Evolutionary conservation across 495 filamentous ascomycete species (phyloP).

Genomic region (Aspergillus incahuasiensis): DNA sequence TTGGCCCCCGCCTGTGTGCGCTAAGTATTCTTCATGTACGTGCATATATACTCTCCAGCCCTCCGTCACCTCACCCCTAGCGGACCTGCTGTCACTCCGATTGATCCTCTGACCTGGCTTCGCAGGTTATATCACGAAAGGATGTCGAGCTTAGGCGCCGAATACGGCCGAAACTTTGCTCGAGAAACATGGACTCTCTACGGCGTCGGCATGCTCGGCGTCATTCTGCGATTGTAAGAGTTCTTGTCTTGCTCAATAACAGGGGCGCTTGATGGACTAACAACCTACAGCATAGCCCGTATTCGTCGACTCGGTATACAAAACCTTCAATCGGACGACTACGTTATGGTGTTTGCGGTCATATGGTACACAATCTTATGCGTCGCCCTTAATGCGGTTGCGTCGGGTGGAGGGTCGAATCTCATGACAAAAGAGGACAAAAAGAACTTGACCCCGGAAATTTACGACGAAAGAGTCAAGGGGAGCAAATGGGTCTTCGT

Average conservation of each 20-base stretch:
- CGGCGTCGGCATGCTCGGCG: slow-evolving; percentile 39
- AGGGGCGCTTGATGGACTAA: neutral
- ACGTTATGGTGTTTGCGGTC: slow-evolving; percentile 44
- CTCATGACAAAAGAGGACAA: slow-evolving; percentile 43
- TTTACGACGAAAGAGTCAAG: slow-evolving; percentile 37
- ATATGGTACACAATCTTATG: slow-evolving; percentile 53
- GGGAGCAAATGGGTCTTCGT: slow-evolving; percentile 57
- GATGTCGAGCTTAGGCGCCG: slow-evolving; percentile 35
- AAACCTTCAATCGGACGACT: slow-evolving; percentile 48
- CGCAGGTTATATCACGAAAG: slow-evolving; percentile 21
- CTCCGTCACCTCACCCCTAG: neutral
- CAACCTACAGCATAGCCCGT: slow-evolving; percentile 38
- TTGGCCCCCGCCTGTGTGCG: neutral
- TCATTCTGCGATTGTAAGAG: slow-evolving; percentile 42
- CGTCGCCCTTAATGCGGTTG: slow-evolving; percentile 48
- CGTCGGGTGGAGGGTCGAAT: slow-evolving; percentile 51
- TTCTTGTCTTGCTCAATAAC: neutral
- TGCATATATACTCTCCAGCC: slow-evolving; percentile 5
- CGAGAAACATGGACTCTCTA: slow-evolving; percentile 48
- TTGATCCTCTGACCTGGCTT: slow-evolving; percentile 9
- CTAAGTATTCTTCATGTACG: slow-evolving; percentile 10
- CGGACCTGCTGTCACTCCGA: neutral
- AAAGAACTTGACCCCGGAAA: slow-evolving; percentile 31
- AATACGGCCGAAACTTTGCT: slow-evolving; percentile 31
- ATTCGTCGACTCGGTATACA: slow-evolving; percentile 42